Conservation (phyloP, 805 yeast genomes). For the Cyberlindnera suaveolens region DNA sequence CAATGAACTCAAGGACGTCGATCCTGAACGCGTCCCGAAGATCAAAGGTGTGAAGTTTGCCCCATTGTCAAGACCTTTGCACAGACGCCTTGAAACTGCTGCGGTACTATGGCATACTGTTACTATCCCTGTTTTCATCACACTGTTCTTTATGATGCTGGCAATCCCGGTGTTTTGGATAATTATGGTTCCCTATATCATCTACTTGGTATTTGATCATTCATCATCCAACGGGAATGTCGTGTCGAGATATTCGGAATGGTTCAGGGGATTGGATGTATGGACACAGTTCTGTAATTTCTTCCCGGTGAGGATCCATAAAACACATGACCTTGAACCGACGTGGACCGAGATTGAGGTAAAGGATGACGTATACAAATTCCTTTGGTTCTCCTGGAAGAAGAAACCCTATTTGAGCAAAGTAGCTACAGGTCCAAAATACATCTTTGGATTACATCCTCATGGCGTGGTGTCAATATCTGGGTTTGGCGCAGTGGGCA, state of each 20-base stretch:
- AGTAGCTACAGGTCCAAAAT: conserved; percentile 57
- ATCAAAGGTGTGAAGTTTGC: conserved; percentile 35
- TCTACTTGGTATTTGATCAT: conserved; percentile 52
- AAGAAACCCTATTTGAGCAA: conserved; percentile 23
- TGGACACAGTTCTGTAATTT: conserved; percentile 74
- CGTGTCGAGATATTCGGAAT: conserved; percentile 45
- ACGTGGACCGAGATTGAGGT: conserved; percentile 44
- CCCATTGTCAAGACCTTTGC: conserved; percentile 49
- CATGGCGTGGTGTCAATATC: conserved; percentile 96
- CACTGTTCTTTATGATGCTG: conserved; percentile 50
- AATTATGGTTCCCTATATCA: conserved; percentile 53
- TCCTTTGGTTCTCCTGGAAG: conserved; percentile 17
- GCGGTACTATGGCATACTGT: conserved; percentile 70
- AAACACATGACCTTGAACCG: conserved; percentile 65
- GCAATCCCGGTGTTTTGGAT: conserved; percentile 66
- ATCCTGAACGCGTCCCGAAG: background rate
- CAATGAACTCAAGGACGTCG: conserved; percentile 1
- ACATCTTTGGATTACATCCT: conserved; percentile 91
- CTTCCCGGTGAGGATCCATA: conserved; percentile 72
- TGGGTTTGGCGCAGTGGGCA: conserved; percentile 75
- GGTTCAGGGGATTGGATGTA: conserved; percentile 48
- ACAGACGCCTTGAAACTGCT: conserved; percentile 57
- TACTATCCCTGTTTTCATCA: conserved; percentile 53
- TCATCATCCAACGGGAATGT: conserved; percentile 75
- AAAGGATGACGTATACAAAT: conserved; percentile 15